Evolutionary conservation across 257 asterid species (phyloP).

Genomic region (Catharanthus roseus): DNA sequence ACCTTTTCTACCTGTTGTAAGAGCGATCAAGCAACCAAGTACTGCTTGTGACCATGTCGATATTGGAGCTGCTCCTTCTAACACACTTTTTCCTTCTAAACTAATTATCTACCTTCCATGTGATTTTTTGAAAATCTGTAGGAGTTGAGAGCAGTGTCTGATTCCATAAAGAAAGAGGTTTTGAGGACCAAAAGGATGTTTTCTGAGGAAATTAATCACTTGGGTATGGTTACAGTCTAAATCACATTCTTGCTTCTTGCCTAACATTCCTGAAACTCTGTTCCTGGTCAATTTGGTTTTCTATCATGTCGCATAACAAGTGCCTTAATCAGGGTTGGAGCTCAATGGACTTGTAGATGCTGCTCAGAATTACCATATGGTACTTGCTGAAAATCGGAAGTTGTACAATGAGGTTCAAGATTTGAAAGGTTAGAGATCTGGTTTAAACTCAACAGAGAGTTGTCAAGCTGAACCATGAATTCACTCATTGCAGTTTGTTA

Average conservation of each 20-base stretch:
- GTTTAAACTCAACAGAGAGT: constrained; percentile 4
- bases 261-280: constrained; percentile 12
- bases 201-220: constrained; percentile 54
- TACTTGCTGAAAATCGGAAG: constrained; percentile 83
- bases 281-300: constrained; percentile 15
- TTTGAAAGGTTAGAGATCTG: constrained; percentile 66
- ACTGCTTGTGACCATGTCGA: background rate
- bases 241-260: constrained; percentile 4
- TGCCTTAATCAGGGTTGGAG: constrained; percentile 46
- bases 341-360: constrained; percentile 71
- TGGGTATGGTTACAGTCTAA: constrained; percentile 44
- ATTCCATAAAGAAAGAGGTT: constrained; percentile 74
- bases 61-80: background rate
- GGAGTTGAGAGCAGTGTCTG: constrained; percentile 68
- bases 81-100: constrained; percentile 2
- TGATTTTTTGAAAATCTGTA: constrained; percentile 26
- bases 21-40: background rate
- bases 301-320: background rate
- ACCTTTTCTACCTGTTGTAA: background rate
- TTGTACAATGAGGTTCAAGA: constrained; percentile 95
- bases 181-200: constrained; percentile 47
- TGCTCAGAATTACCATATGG: constrained; percentile 77
- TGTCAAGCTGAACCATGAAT: constrained; percentile 15
- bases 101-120: constrained; percentile 5
- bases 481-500: constrained; percentile 18